Percentiles rank a stretch among this genome's conserved stretches.
phyloP scores from a whole-genome alignment of 176 grass and related monocot species.

The Rhynchospora pubera region DNA sequence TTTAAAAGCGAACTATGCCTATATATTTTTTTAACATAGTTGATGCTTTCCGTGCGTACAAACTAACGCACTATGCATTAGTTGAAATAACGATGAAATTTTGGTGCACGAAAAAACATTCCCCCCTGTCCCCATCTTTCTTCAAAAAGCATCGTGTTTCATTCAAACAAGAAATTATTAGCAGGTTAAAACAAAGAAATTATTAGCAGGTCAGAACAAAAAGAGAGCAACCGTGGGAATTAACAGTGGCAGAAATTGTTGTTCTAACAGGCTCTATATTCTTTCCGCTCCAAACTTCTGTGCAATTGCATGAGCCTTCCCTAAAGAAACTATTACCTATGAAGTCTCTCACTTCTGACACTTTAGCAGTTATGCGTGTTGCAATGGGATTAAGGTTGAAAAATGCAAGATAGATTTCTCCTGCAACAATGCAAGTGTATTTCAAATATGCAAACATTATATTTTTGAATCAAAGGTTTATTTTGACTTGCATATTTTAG shows the following conservation, averaged over 20 bases:
- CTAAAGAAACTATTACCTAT: slow-evolving; percentile 26
- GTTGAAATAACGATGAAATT: too few relatives aligned
- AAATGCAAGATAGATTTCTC: slow-evolving; percentile 78
- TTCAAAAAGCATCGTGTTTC: neutral
- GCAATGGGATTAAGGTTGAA: slow-evolving; percentile 54
- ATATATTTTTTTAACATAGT: too few relatives aligned
- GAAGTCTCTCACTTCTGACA: slow-evolving; percentile 48
- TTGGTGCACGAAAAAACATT: too few relatives aligned
- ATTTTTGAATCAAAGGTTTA: neutral
- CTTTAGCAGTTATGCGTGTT: slow-evolving; percentile 31
- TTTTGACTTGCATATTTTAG: neutral
- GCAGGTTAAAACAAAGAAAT: too few relatives aligned
- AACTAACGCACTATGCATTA: too few relatives aligned
- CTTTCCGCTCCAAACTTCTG: slow-evolving; percentile 47
- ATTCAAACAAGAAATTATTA: neutral
- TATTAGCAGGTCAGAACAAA: slow-evolving; percentile 65
- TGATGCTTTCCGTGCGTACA: too few relatives aligned
- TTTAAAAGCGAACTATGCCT: too few relatives aligned
- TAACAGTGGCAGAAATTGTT: slow-evolving; percentile 40
- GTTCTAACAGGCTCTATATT: slow-evolving; percentile 8
- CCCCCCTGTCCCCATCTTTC: too few relatives aligned
- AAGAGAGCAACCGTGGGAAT: slow-evolving; percentile 47
- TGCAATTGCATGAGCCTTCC: slow-evolving; percentile 34
- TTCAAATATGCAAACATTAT: neutral
- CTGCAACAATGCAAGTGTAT: slow-evolving; percentile 21